Conservation (phyloP, 257 asterid genomes). For the Nicotiana paniculata region DNA sequence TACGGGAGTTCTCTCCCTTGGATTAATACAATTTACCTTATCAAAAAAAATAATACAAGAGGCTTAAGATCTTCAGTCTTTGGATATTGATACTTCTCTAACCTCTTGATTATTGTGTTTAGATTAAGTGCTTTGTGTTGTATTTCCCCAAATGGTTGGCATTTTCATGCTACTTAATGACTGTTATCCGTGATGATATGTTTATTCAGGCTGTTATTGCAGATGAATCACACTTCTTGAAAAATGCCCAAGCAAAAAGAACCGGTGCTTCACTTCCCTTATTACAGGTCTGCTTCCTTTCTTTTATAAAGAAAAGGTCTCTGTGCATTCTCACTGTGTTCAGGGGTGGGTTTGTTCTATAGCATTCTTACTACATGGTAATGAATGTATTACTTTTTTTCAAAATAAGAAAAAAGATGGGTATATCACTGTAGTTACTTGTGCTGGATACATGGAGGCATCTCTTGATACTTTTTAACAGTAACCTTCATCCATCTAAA, state of each 20-base stretch:
- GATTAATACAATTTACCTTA: too few relatives aligned
- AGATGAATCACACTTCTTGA: constrained; percentile 95
- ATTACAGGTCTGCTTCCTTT: constrained; percentile 55
- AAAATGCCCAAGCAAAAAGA: constrained; percentile 93
- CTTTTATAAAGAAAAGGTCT: neutral
- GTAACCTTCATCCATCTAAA: neutral
- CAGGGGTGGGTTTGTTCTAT: neutral
- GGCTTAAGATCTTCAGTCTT: neutral
- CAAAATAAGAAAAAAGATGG: neutral
- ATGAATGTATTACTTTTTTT: neutral
- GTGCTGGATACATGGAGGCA: neutral
- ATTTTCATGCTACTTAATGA: neutral
- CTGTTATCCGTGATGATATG: constrained; percentile 13
- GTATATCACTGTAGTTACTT: neutral
- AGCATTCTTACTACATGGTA: neutral
- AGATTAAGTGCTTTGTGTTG: neutral
- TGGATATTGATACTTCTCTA: constrained; percentile 1
- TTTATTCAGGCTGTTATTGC: constrained; percentile 78
- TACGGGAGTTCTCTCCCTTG: too few relatives aligned
- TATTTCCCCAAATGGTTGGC: neutral
- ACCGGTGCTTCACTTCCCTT: constrained; percentile 78
- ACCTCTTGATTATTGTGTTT: neutral
- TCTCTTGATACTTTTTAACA: constrained; percentile 1
- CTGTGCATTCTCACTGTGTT: neutral
- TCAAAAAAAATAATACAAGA: neutral